Base-by-base conservation (phyloP, 1,139 yeast genomes). In the Hyphopichia wangnamkhiaoensis region DNA sequence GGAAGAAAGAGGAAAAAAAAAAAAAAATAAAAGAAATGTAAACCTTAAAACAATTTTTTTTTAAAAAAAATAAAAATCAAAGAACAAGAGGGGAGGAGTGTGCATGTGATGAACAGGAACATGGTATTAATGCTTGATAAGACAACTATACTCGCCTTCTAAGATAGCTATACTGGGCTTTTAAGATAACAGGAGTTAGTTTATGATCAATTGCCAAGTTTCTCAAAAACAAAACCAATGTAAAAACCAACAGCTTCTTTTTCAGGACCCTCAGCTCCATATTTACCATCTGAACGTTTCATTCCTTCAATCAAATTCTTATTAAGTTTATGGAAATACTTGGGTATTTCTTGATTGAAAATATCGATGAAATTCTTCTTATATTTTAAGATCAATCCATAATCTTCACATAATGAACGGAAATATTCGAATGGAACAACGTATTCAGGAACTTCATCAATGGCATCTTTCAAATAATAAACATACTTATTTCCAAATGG, bases 381-480 rank as follows among this genome's bases (percentile, higher is more conserved):
- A 52, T 80, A 80, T 42, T 83, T 76, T 43, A 94, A 65, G 40
- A 80, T 83, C 50, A 93, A 63, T 18, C 90, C 89, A 58, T 82
- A 86, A 45, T 89, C 95, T 57, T 84, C 91, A 36, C 96, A 94
- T 37, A 90, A 65, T 43, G 84, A 79, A 58, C 95, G 74, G 43
- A 93, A 78, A 0, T 85, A 79, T 53, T 93, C 97, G 64, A 93
- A 90, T 0, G 98, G 98, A 5, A 93, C 97, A n/a, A 93, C 94
- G 56, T 87, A 93, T 57, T 93, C 99, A 0, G 98, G 98, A 7
- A 93, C 97, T 54, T 93, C 84, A 47, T 89, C 97, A 35, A 93
- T 94, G 0, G 99, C 98, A 64, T 93, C 98, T 49, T 83, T 82
- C 44, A 93, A 68, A 65, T 74, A 88, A 58, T 88, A 93, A 38